A percentile compares a stretch with the other conserved stretches of the same genome.
phyloP scores from a whole-genome alignment of 2,329 filamentous ascomycete species.

The Byssothecium circinans region DNA sequence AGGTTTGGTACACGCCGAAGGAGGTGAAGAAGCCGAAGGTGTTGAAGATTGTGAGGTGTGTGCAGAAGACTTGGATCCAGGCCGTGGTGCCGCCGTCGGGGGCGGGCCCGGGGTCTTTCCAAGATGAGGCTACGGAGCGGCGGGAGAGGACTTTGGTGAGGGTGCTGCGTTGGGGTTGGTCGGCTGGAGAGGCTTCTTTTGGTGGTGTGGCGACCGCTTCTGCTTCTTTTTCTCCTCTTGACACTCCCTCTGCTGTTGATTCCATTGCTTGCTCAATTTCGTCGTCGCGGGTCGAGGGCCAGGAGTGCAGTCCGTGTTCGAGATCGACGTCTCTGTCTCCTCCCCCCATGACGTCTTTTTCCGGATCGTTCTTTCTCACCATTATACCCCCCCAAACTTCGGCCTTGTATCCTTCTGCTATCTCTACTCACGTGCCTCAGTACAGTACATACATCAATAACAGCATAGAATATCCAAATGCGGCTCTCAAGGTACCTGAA shows the following conservation, averaged over 20 bases:
- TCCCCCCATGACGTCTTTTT: no score
- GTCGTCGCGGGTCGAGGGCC: conserved; percentile 19
- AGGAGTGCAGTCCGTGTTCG: conserved; percentile 8
- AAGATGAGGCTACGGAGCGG: conserved; percentile 24
- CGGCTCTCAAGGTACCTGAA: no score
- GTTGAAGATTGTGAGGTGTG: conserved; percentile 57
- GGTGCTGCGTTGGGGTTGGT: no score
- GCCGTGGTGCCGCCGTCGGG: conserved; percentile 56
- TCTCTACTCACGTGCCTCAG: no score
- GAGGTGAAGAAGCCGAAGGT: conserved; percentile 58
- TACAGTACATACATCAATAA: no score
- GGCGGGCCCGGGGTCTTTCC: conserved; percentile 30
- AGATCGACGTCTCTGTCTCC: no score
- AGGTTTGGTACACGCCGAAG: conserved; percentile 60
- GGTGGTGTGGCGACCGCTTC: not conserved
- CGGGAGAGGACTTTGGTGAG: conserved; percentile 25
- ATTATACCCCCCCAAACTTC: no score
- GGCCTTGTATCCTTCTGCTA: no score
- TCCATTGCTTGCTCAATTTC: conserved; percentile 17
- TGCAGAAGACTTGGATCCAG: conserved; percentile 58
- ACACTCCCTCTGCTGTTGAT: conserved; percentile 4
- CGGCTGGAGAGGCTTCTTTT: not conserved
- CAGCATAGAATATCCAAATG: no score
- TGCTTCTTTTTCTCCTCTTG: not conserved
- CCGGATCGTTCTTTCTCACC: no score